phyloP scores from a whole-genome alignment of 306 rosid genomes.

The Aeschynomene evenia region DNA sequence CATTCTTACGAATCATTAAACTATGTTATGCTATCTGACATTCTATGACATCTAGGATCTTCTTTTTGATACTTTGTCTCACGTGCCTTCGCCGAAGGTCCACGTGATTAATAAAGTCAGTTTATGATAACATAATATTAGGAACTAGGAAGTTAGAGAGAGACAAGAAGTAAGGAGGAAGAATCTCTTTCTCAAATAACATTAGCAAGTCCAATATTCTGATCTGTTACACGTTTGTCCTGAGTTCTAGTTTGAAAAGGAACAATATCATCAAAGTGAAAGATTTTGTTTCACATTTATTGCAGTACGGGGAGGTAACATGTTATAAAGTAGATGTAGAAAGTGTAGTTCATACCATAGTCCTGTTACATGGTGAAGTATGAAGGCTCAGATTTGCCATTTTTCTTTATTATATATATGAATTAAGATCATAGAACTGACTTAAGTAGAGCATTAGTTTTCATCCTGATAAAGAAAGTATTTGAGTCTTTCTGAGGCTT shows the following conservation, averaged over 20 bases:
- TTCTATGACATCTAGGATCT: not conserved
- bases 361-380: conserved; percentile 8
- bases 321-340: conserved; percentile 8
- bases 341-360: not conserved
- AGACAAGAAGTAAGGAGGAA: not conserved
- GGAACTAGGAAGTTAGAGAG: not conserved
- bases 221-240: conserved; percentile 1
- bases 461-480: conserved; percentile 23
- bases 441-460: conserved; percentile 14
- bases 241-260: not conserved
- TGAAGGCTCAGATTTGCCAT: conserved; percentile 6
- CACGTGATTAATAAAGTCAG: not conserved
- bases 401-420: conserved; percentile 25
- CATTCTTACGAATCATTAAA: not conserved
- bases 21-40: conserved; percentile 3
- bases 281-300: conserved; percentile 2
- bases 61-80: not conserved
- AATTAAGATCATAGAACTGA: conserved; percentile 18
- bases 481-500: conserved; percentile 57
- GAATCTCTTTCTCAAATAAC: not conserved
- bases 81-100: not conserved
- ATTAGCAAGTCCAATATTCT: conserved; percentile 9
- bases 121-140: not conserved
- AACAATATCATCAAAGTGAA: conserved; percentile 20
- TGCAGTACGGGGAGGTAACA: not conserved